Base-by-base conservation (phyloP, 2,329 filamentous ascomycete species). In the Chrysosporium queenslandicum region DNA sequence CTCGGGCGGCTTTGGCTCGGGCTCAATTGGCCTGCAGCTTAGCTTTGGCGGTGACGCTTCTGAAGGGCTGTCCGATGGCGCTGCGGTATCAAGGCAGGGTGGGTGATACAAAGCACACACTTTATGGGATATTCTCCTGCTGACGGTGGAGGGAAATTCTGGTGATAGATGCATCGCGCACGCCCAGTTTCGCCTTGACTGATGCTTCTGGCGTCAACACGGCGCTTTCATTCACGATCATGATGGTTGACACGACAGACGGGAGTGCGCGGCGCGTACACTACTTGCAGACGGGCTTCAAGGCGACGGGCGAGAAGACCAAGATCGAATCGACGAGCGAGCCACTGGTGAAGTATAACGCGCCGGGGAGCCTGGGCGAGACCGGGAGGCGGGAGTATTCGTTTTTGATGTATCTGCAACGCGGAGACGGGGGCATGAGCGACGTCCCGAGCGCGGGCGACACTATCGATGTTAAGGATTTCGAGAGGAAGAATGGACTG, bases 211-310 rank as follows among this genome's bases (percentile, higher is more conserved):
- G 55, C 34, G 49, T 56, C 29, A 54, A 54, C 30, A 49, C 34
- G 5, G 55, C 52, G 7, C 21, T 45, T 23, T 20, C 30, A n/a
- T 56, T 54, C 20, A 46, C 34, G 14, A 54, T 56, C 11, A 32
- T 54, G 42, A 56, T 56, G 55, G 34, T 56, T 18, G 55, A 56
- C 14, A 54, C 55, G 9, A 56, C 55, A 9, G 45, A 54, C 12
- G 12, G 16, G 11, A 16, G n/a, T n/a, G 25, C 45, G 2, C 34
- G 47, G 3, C 53, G 32, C 5, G 14, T 56, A 3, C 55, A 54
- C n/a, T 56, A 30, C 32, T 25, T 56, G 11, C 55, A 56, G 25
- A 40, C 30, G 8, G 52, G 39, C 25, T 56, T 56, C 41, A 37
- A 41, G 36, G 37, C 55, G 7, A 49, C 37, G 3, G 55, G 52